Percentiles rank a stretch among this genome's conserved stretches.
Evolutionary conservation across 106 monocot species (phyloP).

Genomic region (Vanilla planifolia): DNA sequence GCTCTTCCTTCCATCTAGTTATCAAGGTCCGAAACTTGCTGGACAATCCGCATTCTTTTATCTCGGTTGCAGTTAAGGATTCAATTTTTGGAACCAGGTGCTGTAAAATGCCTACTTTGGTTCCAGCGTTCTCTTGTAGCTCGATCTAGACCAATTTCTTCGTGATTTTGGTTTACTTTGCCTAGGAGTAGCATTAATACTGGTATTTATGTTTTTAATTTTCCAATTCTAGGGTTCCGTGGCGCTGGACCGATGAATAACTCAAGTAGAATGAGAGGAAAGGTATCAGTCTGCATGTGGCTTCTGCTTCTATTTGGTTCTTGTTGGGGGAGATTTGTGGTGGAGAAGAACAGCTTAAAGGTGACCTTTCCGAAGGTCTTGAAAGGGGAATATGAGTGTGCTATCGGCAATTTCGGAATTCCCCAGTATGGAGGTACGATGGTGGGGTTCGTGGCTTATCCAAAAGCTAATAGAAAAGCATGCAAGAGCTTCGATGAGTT

Average conservation of each 20-base stretch:
- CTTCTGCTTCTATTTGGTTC: conserved; percentile 8
- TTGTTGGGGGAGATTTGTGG: conserved; percentile 36
- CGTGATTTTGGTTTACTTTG: neutral
- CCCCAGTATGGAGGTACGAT: conserved; percentile 63
- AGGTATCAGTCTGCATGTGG: conserved; percentile 16
- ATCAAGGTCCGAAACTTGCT: neutral
- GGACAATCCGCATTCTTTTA: no score
- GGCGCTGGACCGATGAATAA: neutral
- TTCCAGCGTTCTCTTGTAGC: neutral
- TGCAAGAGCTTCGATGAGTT: conserved; percentile 39
- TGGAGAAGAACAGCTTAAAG: conserved; percentile 63
- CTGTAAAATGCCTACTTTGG: neutral
- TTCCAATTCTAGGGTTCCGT: neutral
- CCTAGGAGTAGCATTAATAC: neutral
- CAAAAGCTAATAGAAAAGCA: conserved; percentile 29
- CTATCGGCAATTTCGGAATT: conserved; percentile 31
- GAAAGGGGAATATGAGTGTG: conserved; percentile 25
- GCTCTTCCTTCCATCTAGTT: neutral
- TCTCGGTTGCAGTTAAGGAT: no score
- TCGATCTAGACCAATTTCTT: neutral
- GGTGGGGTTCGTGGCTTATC: conserved; percentile 38
- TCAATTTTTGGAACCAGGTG: neutral
- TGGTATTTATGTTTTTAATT: neutral
- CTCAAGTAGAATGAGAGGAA: conserved; percentile 22
- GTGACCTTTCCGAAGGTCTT: conserved; percentile 33